Percentiles rank a stretch among this genome's conserved stretches.
Evolutionary conservation across 2,329 filamentous ascomycete species (phyloP).

Genomic region (Alternaria conjuncta): DNA sequence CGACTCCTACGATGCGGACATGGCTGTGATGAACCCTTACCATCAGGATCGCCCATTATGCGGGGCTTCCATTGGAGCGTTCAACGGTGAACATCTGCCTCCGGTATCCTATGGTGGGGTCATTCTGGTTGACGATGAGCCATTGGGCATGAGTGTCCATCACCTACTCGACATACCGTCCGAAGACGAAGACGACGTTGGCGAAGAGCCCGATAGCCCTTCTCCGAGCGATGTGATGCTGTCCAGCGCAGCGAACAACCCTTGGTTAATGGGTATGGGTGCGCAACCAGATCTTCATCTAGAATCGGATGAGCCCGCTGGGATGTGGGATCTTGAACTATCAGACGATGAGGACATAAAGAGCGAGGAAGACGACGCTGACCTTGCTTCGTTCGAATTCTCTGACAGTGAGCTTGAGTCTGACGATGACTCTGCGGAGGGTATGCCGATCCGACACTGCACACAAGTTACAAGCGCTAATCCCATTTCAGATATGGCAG

Average conservation of each 20-base stretch:
- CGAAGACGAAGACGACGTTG: constrained; percentile 56
- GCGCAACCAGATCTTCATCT: constrained; percentile 43
- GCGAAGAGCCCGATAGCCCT: constrained; percentile 44
- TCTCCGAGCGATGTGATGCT: constrained; percentile 43
- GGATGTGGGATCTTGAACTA: constrained; percentile 55
- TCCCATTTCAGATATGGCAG: constrained; percentile 23
- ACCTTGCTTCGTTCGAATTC: constrained; percentile 53
- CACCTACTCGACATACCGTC: constrained; percentile 83
- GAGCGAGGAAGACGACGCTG: constrained; percentile 45
- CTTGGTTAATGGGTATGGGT: constrained; percentile 48
- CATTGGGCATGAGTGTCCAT: constrained; percentile 95
- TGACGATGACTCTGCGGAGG: constrained; percentile 38
- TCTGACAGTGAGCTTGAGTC: constrained; percentile 63
- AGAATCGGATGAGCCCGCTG: constrained; percentile 31
- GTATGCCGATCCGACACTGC: constrained; percentile 8
- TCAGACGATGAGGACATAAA: constrained; percentile 59
- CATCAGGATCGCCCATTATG: constrained; percentile 82
- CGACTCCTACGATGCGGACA: constrained; percentile 44
- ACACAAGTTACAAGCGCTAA: background rate
- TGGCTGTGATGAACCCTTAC: constrained; percentile 67
- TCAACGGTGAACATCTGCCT: constrained; percentile 82
- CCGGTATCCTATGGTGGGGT: constrained; percentile 91
- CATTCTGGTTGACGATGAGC: constrained; percentile 80
- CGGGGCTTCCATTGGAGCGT: constrained; percentile 92
- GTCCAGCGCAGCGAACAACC: constrained; percentile 52